These are phyloP conservation scores for Pichia sp. DNA, from an alignment of 1,139 yeast species.

Conservation along the genomic window DNA sequence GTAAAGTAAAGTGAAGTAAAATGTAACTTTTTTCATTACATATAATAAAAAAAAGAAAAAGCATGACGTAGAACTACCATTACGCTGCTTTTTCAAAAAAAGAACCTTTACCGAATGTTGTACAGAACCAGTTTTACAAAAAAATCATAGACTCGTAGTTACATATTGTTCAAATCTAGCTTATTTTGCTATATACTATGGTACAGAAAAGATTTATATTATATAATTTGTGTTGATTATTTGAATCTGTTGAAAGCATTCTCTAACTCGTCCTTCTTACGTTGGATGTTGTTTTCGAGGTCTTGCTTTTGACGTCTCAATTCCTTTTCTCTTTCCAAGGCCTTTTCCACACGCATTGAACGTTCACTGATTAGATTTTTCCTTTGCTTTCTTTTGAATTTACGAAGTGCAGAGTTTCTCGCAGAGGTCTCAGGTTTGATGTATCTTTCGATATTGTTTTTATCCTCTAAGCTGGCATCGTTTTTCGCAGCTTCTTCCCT, in stretches of 20 bases:
- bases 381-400: conserved; percentile 75
- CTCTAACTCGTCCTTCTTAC: conserved; percentile 38
- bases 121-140: no score
- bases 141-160: no score
- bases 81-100: no score
- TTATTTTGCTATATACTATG: no score
- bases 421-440: conserved; percentile 58
- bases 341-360: conserved; percentile 70
- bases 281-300: conserved; percentile 26
- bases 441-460: conserved; percentile 29
- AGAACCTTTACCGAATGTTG: no score
- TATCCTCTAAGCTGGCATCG: conserved; percentile 29
- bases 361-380: conserved; percentile 86
- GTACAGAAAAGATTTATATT: background rate
- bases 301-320: conserved; percentile 50
- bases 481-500: conserved; percentile 30
- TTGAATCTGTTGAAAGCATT: conserved; percentile 52
- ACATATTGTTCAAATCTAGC: no score
- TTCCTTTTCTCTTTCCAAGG: conserved; percentile 65
- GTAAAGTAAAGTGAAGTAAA: no score
- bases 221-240: conserved; percentile 4
- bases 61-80: no score
- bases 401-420: conserved; percentile 77
- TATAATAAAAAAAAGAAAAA: no score
- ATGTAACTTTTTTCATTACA: no score